Percentiles rank a stretch among this genome's conserved stretches.
Evolutionary conservation across 306 rosid genomes (phyloP).

Genomic region (Styphnolobium japonicum): DNA sequence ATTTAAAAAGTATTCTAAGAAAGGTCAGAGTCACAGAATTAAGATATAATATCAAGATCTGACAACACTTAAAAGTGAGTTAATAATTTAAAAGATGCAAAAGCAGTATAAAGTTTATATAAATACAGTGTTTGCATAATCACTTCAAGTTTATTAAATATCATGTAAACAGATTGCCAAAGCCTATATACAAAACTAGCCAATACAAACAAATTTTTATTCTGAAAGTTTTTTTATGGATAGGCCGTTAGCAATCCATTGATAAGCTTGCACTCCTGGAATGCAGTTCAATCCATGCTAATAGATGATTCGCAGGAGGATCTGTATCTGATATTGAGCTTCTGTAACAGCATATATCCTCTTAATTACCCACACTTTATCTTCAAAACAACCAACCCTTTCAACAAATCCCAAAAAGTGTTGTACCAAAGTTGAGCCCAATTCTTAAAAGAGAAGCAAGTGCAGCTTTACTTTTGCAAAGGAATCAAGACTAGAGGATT

Average conservation of each 20-base stretch:
- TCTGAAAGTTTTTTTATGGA: background rate
- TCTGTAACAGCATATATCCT: background rate
- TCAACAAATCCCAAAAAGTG: background rate
- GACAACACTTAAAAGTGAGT: background rate
- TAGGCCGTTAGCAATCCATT: background rate
- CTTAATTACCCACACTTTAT: background rate
- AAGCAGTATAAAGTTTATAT: background rate
- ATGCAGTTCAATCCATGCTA: constrained; percentile 17
- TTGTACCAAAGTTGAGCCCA: background rate
- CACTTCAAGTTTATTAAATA: background rate
- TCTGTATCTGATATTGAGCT: background rate
- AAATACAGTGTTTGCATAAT: background rate
- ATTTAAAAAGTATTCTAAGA: background rate
- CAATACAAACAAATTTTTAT: background rate
- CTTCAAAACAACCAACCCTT: background rate
- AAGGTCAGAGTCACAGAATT: background rate
- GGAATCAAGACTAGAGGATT: background rate
- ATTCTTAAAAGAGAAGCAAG: background rate
- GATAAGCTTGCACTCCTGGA: background rate
- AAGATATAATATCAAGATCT: background rate
- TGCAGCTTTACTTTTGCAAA: background rate
- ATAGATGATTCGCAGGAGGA: constrained; percentile 9
- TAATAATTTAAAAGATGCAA: background rate
- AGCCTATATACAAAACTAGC: background rate
- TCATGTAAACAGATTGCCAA: background rate